Percentiles rank a stretch among this genome's conserved stretches.
These are phyloP conservation scores for Neofusicoccum ribis DNA, from an alignment of 2,329 filamentous ascomycete genomes.

Conservation along the genomic window DNA sequence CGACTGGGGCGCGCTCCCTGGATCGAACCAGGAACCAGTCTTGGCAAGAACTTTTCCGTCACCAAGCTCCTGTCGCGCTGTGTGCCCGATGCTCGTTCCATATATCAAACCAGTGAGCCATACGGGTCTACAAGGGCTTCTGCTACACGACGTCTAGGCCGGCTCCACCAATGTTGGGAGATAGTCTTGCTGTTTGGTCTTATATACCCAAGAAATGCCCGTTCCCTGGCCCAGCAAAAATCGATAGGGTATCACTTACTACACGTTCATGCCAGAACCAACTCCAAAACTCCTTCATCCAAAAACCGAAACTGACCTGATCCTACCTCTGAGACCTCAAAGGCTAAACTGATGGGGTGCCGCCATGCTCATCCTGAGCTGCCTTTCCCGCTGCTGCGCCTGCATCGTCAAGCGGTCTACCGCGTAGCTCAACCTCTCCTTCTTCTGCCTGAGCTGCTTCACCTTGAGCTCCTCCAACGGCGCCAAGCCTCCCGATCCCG, in stretches of 20 bases:
- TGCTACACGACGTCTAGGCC: no score
- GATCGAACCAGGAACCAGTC: no score
- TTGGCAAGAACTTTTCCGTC: no score
- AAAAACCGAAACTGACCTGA: no score
- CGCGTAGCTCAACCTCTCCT: constrained; percentile 81
- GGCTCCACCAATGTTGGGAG: not conserved
- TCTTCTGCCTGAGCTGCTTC: constrained; percentile 73
- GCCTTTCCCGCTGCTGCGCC: constrained; percentile 72
- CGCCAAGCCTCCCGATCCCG: constrained; percentile 29
- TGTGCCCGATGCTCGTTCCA: no score
- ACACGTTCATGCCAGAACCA: not conserved
- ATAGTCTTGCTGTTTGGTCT: not conserved
- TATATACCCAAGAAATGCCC: not conserved
- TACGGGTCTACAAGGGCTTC: no score
- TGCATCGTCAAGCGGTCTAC: constrained; percentile 84
- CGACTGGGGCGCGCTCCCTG: no score
- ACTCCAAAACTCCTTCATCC: not conserved
- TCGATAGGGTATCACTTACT: not conserved
- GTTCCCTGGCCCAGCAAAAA: not conserved
- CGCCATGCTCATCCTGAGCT: constrained; percentile 73
- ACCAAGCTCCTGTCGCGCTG: no score
- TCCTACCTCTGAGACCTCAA: not conserved
- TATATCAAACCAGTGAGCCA: no score
- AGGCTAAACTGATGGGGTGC: constrained; percentile 42
- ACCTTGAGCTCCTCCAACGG: constrained; percentile 58